These are phyloP conservation scores for Irpex lacteus DNA, from an alignment of 1,284 basidiomycete species.

Conservation along the genomic window DNA sequence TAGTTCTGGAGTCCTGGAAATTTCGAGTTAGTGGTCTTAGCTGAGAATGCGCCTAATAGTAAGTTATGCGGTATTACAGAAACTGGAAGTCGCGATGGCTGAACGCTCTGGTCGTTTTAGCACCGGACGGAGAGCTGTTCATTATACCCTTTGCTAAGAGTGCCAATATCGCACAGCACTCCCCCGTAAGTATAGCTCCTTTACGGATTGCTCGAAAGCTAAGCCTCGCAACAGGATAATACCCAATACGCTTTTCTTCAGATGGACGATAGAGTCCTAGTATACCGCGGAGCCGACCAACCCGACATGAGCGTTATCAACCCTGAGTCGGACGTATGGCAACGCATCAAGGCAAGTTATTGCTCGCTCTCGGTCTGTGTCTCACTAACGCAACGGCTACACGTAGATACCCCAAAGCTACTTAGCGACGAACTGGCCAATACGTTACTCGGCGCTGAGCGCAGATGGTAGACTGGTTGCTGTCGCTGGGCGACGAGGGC, in stretches of 20 bases:
- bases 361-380: neutral
- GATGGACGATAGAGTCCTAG: constrained; percentile 89
- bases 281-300: constrained; percentile 97
- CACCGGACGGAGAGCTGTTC: constrained; percentile 71
- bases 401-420: constrained; percentile 84
- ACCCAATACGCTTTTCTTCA: constrained; percentile 94
- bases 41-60: constrained; percentile 49
- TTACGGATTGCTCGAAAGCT: constrained; percentile 1
- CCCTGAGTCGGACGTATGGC: constrained; percentile 98
- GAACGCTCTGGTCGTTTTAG: constrained; percentile 29
- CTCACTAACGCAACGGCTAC: neutral
- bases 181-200: constrained; percentile 58
- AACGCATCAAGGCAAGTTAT: constrained; percentile 71
- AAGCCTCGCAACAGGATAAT: constrained; percentile 62
- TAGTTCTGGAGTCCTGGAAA: constrained; percentile 93
- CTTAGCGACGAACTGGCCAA: constrained; percentile 91
- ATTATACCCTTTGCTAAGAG: constrained; percentile 93
- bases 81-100: neutral
- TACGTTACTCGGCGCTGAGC: constrained; percentile 90
- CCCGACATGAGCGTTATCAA: constrained; percentile 98
- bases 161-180: constrained; percentile 88
- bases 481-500: constrained; percentile 87
- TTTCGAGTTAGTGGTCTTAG: constrained; percentile 78
- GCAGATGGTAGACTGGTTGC: constrained; percentile 91
- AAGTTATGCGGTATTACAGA: constrained; percentile 18